Conservation (phyloP, 257 asterid genomes). For the Penstemon eatonii region DNA sequence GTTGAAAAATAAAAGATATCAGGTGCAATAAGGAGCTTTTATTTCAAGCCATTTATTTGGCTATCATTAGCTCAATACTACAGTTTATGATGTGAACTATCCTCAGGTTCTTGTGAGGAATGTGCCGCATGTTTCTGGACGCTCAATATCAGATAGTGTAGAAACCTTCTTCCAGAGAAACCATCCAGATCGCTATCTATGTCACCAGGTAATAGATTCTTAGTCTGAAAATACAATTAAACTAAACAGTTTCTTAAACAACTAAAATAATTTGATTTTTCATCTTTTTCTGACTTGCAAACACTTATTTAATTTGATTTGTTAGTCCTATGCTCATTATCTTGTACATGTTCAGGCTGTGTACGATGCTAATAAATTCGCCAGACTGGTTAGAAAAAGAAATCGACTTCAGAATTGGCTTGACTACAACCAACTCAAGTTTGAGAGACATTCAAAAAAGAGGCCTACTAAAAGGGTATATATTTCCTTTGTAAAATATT, state of each 20-base stretch:
- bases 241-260: background rate
- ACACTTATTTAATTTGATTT: background rate
- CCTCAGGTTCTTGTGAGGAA: conserved; percentile 90
- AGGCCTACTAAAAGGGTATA: conserved; percentile 82
- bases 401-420: conserved; percentile 88
- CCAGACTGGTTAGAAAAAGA: conserved; percentile 66
- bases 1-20: too few relatives aligned
- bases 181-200: conserved; percentile 86
- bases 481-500: conserved; percentile 6
- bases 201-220: conserved; percentile 77
- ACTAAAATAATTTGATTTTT: background rate
- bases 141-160: conserved; percentile 66
- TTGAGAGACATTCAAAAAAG: conserved; percentile 79
- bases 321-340: conserved; percentile 24
- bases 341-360: conserved; percentile 58
- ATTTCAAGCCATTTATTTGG: too few relatives aligned
- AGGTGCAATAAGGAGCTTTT: too few relatives aligned
- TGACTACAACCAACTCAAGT: conserved; percentile 88
- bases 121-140: conserved; percentile 73
- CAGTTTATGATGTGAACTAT: background rate
- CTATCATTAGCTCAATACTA: too few relatives aligned
- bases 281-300: conserved; percentile 17
- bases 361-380: conserved; percentile 83
- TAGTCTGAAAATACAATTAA: background rate
- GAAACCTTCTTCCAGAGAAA: conserved; percentile 74